These are phyloP conservation scores for Pleurotus tuber-regium DNA, from an alignment of 768 basidiomycete species.

Conservation along the genomic window DNA sequence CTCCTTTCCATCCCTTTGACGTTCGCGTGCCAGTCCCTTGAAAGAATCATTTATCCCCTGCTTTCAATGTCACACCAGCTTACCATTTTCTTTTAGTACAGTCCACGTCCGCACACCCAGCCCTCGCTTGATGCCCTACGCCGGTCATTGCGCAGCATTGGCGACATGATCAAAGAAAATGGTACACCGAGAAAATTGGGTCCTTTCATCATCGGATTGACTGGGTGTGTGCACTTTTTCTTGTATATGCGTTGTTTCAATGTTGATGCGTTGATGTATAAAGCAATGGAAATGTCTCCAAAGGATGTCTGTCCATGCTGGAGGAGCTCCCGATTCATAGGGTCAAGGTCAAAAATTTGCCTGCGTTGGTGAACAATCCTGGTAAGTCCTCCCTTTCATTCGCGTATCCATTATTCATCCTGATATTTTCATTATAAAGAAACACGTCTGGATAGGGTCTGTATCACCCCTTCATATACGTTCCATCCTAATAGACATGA, in stretches of 20 bases:
- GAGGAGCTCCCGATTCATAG: conserved; percentile 64
- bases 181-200: conserved; percentile 66
- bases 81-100: conserved; percentile 49
- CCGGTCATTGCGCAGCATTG: conserved; percentile 52
- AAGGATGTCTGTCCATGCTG: conserved; percentile 74
- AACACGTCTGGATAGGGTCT: too few species aligned
- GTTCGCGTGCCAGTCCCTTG: too few species aligned
- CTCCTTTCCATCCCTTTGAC: too few species aligned
- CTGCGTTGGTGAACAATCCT: conserved; percentile 48
- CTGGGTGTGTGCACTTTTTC: conserved; percentile 54
- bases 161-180: conserved; percentile 47
- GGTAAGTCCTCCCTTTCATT: conserved; percentile 37
- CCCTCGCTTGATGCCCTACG: conserved; percentile 55
- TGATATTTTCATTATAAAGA: too few species aligned
- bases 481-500: too few species aligned
- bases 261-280: conserved; percentile 1
- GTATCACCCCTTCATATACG: too few species aligned
- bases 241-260: background rate
- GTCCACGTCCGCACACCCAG: conserved; percentile 78
- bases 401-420: too few species aligned
- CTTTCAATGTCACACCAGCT: conserved; percentile 6
- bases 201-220: conserved; percentile 79
- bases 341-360: conserved; percentile 56
- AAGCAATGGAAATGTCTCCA: conserved; percentile 80
- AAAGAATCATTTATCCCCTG: background rate